Evolutionary conservation across 2,329 filamentous ascomycete genomes (phyloP).

Genomic region (Pestalotiopsis fici): DNA sequence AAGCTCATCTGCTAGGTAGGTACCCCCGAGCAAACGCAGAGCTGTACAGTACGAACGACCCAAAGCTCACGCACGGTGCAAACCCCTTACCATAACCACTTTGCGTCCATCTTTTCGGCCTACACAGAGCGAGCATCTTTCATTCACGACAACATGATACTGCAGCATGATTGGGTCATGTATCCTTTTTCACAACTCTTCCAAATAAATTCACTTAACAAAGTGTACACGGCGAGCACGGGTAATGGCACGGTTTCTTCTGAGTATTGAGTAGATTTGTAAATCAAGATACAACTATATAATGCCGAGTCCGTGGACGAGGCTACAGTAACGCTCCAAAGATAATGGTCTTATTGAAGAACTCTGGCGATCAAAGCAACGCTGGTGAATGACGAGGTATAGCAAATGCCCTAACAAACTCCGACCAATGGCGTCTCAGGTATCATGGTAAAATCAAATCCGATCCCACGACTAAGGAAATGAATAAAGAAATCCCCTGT

Average conservation of each 20-base stretch:
- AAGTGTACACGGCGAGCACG: background rate
- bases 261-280: background rate
- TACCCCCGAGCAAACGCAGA: too few relatives aligned
- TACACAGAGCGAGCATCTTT: too few relatives aligned
- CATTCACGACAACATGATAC: too few relatives aligned
- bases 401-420: constrained; percentile 4
- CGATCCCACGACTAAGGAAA: constrained; percentile 12
- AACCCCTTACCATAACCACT: too few relatives aligned
- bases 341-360: background rate
- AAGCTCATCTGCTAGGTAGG: too few relatives aligned
- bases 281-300: constrained; percentile 1
- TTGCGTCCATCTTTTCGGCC: too few relatives aligned
- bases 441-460: constrained; percentile 12
- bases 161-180: too few relatives aligned
- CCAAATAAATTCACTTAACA: background rate
- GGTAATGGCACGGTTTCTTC: background rate
- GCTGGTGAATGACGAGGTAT: constrained; percentile 1
- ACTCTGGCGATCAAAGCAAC: background rate
- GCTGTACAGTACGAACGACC: too few relatives aligned
- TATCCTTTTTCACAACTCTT: background rate
- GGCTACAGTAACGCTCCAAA: constrained; percentile 3
- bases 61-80: too few relatives aligned
- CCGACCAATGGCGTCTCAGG: constrained; percentile 18
- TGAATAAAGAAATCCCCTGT: constrained; percentile 15
- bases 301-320: background rate